Base-by-base conservation (phyloP, 2,329 filamentous ascomycete species). In the Neofusicoccum cordaticola region DNA sequence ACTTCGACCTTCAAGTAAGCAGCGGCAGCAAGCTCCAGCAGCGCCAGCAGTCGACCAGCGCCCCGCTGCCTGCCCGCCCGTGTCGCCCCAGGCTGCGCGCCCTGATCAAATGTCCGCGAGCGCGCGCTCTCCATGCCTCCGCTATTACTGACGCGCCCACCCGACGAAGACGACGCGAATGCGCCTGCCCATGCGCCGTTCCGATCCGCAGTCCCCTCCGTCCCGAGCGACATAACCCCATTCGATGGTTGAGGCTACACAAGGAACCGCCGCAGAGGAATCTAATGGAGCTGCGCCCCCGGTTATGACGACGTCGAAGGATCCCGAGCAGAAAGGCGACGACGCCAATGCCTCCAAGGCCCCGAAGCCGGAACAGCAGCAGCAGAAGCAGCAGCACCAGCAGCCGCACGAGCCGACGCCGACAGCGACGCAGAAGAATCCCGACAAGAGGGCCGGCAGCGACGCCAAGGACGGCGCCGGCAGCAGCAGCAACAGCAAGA, bases 191-290 rank as follows among this genome's bases (percentile, higher is more conserved):
- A 58, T 58, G 63, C 63, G 56, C 63, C 41, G 39, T 65, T 61
- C 63, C 63, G 63, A 65, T 61, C 70, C 67, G 65, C 69, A 72
- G 68, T 69, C 65, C 66, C 47, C 39, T 65, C 63, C 57, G 51
- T 64, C 45, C 63, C 63, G 63, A 65, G 50, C 56, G 51, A 48
- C 44, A 61, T 65, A 65, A 69, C 69, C 67, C 65, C 70, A 67
- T 69, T 78, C 74, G 73, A 79, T 78, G 76, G 71, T 73, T 70
- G 74, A 75, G 67, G 71, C 70, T 70, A 70, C 71, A 69, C 71
- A 69, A 68, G 66, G 66, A 64, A 67, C 75, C 71, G 65, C 66
- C 65, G 57, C 65, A 60, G 61, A 67, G 45, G 56, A 57, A 56
- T 66, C 67, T 64, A 78, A 78, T 78, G 76, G 74, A 74, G 69